phyloP scores from a whole-genome alignment of 139 green algal genomes.

The Spirogloea muscicola region DNA sequence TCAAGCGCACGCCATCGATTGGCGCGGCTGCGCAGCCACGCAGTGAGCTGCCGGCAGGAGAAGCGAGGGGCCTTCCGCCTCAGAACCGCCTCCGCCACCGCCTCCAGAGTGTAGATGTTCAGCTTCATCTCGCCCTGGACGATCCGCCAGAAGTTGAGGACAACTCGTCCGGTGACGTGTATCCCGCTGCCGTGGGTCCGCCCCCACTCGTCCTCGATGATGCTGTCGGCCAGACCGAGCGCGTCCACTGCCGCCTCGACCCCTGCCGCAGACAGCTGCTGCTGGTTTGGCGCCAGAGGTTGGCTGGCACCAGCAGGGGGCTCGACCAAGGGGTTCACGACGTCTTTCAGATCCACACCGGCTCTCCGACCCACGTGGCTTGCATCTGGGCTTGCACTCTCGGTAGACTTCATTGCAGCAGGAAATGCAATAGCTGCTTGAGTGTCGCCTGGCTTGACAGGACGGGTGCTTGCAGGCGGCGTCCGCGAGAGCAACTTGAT shows the following conservation, averaged over 20 bases:
- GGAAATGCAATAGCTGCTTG: no score
- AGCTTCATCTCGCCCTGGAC: constrained; percentile 72
- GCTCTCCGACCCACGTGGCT: no score
- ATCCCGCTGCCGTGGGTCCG: constrained; percentile 60
- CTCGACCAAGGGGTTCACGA: no score
- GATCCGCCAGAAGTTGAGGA: constrained; percentile 92
- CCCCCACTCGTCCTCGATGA: constrained; percentile 74
- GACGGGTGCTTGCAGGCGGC: no score
- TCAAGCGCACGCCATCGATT: constrained; percentile 54
- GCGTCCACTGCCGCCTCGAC: background rate
- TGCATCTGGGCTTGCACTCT: no score
- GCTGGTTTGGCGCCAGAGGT: no score
- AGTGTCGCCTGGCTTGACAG: no score
- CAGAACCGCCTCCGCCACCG: constrained; percentile 74
- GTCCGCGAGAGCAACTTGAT: constrained; percentile 63
- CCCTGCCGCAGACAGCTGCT: background rate
- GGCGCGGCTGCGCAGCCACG: constrained; percentile 69
- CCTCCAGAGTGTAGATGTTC: constrained; percentile 75
- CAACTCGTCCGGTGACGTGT: constrained; percentile 69
- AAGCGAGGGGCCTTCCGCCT: constrained; percentile 70
- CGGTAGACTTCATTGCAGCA: no score
- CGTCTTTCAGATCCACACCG: no score
- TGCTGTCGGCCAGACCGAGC: background rate
- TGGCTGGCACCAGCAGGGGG: no score
- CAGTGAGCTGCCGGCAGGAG: constrained; percentile 56